These are phyloP conservation scores for Tylopilus intermedius DNA, from an alignment of 768 basidiomycete species.

Conservation along the genomic window DNA sequence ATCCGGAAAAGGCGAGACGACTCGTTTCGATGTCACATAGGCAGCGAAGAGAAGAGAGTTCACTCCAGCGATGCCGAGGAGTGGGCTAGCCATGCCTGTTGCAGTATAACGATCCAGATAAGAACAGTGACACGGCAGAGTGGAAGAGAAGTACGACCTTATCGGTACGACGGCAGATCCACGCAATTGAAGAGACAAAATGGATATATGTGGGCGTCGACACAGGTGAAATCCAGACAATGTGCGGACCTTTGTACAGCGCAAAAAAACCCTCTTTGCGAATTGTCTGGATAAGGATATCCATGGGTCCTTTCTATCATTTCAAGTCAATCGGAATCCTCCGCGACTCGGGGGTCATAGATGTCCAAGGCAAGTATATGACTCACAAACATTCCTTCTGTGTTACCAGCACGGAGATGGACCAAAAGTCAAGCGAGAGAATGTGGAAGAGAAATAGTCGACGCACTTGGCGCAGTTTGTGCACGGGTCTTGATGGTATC, in stretches of 20 bases:
- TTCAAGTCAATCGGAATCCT: neutral
- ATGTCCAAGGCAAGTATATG: constrained; percentile 31
- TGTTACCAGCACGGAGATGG: constrained; percentile 3
- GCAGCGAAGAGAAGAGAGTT: constrained; percentile 94
- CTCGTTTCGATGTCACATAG: constrained; percentile 73
- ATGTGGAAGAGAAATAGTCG: constrained; percentile 11
- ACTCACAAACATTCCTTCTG: constrained; percentile 87
- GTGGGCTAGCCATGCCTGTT: constrained; percentile 79
- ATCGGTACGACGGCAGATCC: neutral
- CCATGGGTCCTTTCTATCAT: constrained; percentile 84
- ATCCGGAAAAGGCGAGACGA: constrained; percentile 86
- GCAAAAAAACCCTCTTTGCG: constrained; percentile 88
- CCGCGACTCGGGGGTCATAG: neutral
- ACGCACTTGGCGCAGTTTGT: constrained; percentile 77
- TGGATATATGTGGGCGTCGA: neutral
- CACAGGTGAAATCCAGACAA: neutral
- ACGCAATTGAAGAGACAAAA: neutral
- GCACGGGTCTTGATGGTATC: constrained; percentile 88
- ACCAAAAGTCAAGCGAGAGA: neutral
- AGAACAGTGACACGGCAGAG: neutral
- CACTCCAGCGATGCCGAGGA: constrained; percentile 90
- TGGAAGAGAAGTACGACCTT: neutral
- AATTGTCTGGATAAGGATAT: constrained; percentile 78
- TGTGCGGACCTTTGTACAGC: constrained; percentile 78
- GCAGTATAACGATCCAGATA: neutral